Conservation (phyloP, 345 rosid genomes). For the Euphorbia lathyris region DNA sequence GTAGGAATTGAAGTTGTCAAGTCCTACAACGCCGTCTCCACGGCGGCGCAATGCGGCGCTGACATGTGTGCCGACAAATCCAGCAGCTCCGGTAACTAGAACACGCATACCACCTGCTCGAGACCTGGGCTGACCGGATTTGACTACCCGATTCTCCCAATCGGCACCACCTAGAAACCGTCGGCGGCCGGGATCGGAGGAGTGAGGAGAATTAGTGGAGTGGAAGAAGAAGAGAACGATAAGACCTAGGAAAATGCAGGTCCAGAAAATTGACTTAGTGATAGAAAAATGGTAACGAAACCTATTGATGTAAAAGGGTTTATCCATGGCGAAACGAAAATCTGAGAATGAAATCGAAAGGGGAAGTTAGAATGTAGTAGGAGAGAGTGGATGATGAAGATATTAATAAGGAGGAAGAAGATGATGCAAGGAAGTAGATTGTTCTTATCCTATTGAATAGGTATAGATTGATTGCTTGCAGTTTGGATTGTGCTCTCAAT, state of each 20-base stretch:
- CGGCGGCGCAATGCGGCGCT: conserved; percentile 45
- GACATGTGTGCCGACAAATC: conserved; percentile 55
- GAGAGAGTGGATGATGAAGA: too few relatives aligned
- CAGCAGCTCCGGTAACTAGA: conserved; percentile 59
- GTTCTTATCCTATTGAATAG: conserved; percentile 1
- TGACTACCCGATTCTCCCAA: conserved; percentile 37
- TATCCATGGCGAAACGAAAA: conserved; percentile 23
- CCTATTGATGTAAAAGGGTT: conserved; percentile 22
- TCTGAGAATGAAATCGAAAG: not conserved
- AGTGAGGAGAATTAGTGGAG: conserved; percentile 18
- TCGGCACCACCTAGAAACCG: conserved; percentile 37
- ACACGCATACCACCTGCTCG: conserved; percentile 32
- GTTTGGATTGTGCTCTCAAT: not conserved
- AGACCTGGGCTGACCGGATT: conserved; percentile 37
- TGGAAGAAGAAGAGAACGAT: conserved; percentile 23
- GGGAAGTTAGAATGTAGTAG: too few relatives aligned
- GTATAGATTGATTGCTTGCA: too few relatives aligned
- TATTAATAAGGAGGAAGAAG: not conserved
- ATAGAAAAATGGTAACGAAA: conserved; percentile 21
- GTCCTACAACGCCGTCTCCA: conserved; percentile 48
- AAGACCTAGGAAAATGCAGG: conserved; percentile 22
- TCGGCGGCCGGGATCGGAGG: conserved; percentile 24
- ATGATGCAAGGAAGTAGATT: not conserved
- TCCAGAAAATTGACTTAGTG: conserved; percentile 25
- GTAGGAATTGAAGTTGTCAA: conserved; percentile 55